A percentile compares a stretch with the other conserved stretches of the same genome.
These are phyloP conservation scores for Trichoderma atroviride DNA, from an alignment of 2,329 filamentous ascomycete genomes.

Conservation along the genomic window DNA sequence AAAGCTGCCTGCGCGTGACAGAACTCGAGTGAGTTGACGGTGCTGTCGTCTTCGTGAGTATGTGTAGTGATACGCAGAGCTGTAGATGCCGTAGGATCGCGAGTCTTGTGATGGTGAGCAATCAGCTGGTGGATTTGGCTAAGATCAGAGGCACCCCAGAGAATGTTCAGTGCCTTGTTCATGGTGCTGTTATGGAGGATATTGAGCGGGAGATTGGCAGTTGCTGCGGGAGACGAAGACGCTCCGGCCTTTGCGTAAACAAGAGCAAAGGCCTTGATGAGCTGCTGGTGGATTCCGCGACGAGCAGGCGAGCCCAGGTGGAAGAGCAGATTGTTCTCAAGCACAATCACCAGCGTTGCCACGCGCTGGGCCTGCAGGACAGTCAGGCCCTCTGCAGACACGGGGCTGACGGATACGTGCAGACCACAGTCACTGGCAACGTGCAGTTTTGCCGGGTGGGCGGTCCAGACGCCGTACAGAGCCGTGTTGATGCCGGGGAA, in stretches of 20 bases:
- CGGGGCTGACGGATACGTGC: slow-evolving; percentile 28
- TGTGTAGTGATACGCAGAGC: slow-evolving; percentile 11
- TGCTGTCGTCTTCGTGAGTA: slow-evolving; percentile 7
- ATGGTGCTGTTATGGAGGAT: neutral
- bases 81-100: neutral
- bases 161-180: neutral
- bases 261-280: neutral
- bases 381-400: slow-evolving; percentile 34
- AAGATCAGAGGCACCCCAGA: neutral
- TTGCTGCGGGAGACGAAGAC: neutral
- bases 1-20: slow-evolving; percentile 30
- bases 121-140: neutral
- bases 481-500: slow-evolving; percentile 24
- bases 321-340: slow-evolving; percentile 29
- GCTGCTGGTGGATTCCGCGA: neutral
- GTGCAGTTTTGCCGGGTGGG: neutral
- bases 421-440: slow-evolving; percentile 26
- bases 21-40: slow-evolving; percentile 29
- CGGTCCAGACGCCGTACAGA: slow-evolving; percentile 8
- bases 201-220: slow-evolving; percentile 11
- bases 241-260: neutral
- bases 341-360: slow-evolving; percentile 64
- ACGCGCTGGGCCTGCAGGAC: slow-evolving; percentile 79
- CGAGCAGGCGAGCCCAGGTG: slow-evolving; percentile 21
- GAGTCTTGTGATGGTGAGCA: neutral